Percentiles rank a stretch among this genome's conserved stretches.
Evolutionary conservation across 1,139 yeast genomes (phyloP).

Genomic region (Scheffersomyces illinoinensis): DNA sequence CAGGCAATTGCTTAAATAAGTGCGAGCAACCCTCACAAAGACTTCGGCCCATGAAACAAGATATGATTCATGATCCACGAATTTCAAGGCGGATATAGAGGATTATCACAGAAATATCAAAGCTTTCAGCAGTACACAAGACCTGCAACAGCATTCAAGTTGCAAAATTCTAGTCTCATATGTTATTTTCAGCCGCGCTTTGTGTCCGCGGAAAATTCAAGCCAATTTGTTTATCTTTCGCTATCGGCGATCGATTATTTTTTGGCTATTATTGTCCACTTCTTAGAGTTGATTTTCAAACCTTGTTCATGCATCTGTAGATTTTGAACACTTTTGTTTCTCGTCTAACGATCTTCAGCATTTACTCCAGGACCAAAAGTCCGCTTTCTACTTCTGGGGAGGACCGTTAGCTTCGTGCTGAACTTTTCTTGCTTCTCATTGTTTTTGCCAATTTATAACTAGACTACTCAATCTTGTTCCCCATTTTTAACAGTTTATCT

Average conservation of each 20-base stretch:
- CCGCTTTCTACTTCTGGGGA: background rate
- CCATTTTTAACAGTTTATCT: background rate
- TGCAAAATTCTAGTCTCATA: background rate
- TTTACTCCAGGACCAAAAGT: background rate
- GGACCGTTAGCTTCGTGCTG: background rate
- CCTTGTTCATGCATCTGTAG: background rate
- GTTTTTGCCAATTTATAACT: background rate
- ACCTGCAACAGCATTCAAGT: background rate
- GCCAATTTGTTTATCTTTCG: background rate
- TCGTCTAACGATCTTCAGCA: background rate
- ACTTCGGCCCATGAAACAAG: too few relatives aligned
- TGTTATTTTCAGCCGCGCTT: background rate
- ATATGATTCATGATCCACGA: too few relatives aligned
- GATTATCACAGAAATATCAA: too few relatives aligned
- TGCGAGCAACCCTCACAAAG: background rate
- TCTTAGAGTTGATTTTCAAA: background rate
- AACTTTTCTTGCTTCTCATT: background rate
- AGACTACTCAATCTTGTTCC: background rate
- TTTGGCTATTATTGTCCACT: background rate
- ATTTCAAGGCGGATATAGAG: too few relatives aligned
- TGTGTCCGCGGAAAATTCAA: background rate
- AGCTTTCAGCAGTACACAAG: too few relatives aligned
- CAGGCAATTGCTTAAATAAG: background rate
- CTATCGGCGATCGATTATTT: background rate
- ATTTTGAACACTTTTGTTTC: background rate